Percentiles rank a stretch among this genome's conserved stretches.
Conservation (phyloP, 2,329 filamentous ascomycete genomes). For the Aspergillus sp. region DNA sequence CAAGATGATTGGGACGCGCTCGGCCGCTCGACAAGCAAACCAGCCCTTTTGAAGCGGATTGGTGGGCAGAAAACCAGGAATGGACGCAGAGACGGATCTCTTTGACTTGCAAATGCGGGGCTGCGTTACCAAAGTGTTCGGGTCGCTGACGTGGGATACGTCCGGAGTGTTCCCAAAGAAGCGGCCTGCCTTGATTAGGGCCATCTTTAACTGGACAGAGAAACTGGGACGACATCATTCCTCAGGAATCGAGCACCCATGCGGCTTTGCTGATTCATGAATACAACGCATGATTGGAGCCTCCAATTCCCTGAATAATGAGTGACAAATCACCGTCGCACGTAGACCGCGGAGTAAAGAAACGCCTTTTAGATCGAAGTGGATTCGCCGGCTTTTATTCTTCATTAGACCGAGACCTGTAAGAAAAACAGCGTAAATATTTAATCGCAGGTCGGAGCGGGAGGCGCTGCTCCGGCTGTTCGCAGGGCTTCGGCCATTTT, state of each 20-base stretch:
- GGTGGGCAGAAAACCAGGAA: not conserved
- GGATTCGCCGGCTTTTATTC: not conserved
- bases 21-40: not conserved
- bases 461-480: not conserved
- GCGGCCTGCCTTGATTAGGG: not conserved
- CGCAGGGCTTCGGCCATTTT: not conserved
- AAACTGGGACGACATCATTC: not conserved
- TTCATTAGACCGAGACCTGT: not conserved
- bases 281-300: not conserved
- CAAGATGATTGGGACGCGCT: not conserved
- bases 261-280: not conserved
- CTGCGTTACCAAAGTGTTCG: not conserved
- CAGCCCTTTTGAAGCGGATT: not conserved
- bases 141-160: not conserved
- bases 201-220: not conserved
- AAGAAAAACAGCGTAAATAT: not conserved
- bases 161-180: not conserved
- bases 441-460: not conserved
- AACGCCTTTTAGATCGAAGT: not conserved
- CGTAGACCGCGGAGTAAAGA: constrained; percentile 1
- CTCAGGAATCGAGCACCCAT: not conserved
- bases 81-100: not conserved
- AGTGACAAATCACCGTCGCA: not conserved
- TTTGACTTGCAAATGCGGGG: not conserved
- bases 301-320: not conserved